A percentile compares a stretch with the other conserved stretches of the same genome.
Evolutionary conservation across 1,139 yeast genomes (phyloP).

Genomic region (Kurtzmaniella quercitrusa): DNA sequence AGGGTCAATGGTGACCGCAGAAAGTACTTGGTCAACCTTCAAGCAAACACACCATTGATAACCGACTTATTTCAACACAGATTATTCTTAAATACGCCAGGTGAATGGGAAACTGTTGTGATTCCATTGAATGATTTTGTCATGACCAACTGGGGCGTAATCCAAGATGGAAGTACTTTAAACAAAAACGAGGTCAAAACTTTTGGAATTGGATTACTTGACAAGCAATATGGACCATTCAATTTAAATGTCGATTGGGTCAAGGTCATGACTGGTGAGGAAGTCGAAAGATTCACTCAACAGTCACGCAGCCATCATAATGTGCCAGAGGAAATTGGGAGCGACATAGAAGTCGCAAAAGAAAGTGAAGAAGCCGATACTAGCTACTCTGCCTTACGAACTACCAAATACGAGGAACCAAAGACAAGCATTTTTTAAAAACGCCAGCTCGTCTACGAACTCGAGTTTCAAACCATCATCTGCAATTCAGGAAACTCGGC

Average conservation of each 20-base stretch:
- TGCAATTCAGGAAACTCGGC: too few species aligned
- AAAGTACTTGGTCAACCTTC: slow-evolving; percentile 75
- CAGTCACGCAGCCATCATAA: slow-evolving; percentile 23
- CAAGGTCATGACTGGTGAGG: slow-evolving; percentile 61
- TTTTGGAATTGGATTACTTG: slow-evolving; percentile 75
- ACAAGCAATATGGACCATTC: slow-evolving; percentile 76
- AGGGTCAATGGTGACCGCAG: slow-evolving; percentile 73
- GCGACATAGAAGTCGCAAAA: slow-evolving; percentile 11
- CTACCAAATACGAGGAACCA: slow-evolving; percentile 25
- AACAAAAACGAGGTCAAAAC: slow-evolving; percentile 67
- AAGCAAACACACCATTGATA: slow-evolving; percentile 72
- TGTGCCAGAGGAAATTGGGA: slow-evolving; percentile 4
- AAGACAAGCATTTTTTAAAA: slow-evolving; percentile 28
- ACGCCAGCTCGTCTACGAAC: not conserved
- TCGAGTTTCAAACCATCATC: not conserved
- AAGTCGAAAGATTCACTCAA: slow-evolving; percentile 37
- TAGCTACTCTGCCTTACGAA: slow-evolving; percentile 16
- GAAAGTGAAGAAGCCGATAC: not conserved
- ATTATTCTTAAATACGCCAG: slow-evolving; percentile 67
- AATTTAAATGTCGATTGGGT: slow-evolving; percentile 69
- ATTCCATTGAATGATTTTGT: slow-evolving; percentile 77
- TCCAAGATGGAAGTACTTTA: slow-evolving; percentile 62
- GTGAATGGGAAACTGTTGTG: slow-evolving; percentile 80
- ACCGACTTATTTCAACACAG: slow-evolving; percentile 84
- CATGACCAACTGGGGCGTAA: slow-evolving; percentile 77